Evolutionary conservation across 148 eudicot species (phyloP), one percentile per base, ranked within the genome.

Genomic region (Suaeda aralocaspica): DNA sequence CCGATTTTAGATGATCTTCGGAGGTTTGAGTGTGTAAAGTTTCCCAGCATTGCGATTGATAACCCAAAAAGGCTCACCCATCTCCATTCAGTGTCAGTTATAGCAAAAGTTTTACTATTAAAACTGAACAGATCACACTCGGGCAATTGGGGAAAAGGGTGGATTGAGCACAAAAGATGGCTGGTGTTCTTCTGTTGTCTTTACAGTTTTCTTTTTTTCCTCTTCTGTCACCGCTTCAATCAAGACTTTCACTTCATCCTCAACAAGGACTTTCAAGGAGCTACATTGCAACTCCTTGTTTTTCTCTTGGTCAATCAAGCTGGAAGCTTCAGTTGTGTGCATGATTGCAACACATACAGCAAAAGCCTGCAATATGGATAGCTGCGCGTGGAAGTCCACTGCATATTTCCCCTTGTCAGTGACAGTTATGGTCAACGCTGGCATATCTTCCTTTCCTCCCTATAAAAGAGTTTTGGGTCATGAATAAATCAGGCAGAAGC

Each of bases 121-220:
- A 12, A 64, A 14, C 21, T 48, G 67, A 70, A 59, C 12, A 58
- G 19, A 9, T 69, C 79, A 93, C 52, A 84, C 98, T 58, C 96
- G 85, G 33, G 88, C 83, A 59, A 93, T 93, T n/a, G 98, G 98
- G 67, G 98, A 93, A 77, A 93, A 90, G 26, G 98, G 98, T 42
- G 95, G 98, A 62, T 90, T 85, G 59, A 87, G 77, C 60, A 82
- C 83, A 68, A 85, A 93, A 34, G 89, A 79, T 28, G 82, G 78
- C 59, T 79, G 77, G 28, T 62, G 76, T 68, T 79, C 86, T 73
- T 78, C 87, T n/a, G 61, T 68, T 45, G 76, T 70, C 73, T 81
- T 81, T 56, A 25, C 41, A 26, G 48, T 74, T 77, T 79, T 81
- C 59, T 73, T 77, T 50, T 78, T 85, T 72, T 86, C 98, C 59